Base-by-base conservation (phyloP, 129 eudicot genomes). In the Chrysanthemum makinoi region DNA sequence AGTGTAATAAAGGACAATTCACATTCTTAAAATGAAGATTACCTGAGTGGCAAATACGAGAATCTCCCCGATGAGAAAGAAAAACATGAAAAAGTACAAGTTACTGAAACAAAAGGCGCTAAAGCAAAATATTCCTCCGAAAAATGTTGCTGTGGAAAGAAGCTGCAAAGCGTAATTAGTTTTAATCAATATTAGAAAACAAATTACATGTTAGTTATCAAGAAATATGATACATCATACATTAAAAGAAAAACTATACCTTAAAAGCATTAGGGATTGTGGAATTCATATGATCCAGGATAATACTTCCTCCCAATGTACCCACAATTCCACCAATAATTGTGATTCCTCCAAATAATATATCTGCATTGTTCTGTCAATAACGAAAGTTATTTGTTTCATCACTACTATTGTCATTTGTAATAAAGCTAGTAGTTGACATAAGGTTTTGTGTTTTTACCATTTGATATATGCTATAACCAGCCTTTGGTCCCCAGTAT, bases 401-500 rank as follows among this genome's bases (percentile, higher is more conserved):
- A 56, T 73, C 10, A 62, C 9, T 39, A 39, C 10, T 39, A 16
- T 20, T 51, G 67, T 58, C 19, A 7, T 18, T 74, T 64, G 65
- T 35, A 65, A 74, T 54, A 52, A 7, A 5, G 47, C 12, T 6
- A 19, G 39, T n/a, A 39, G 55, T 64, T 35, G 22, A 52, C 44
- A 53, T 26, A 52, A 65, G 16, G 66, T 65, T 65, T 24, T 50
- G 52, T 46, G 43, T 65, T 50, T 72, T 78, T 80, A 94, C 98
- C 98, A 94, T 89, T 62, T 87, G 81, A 80, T 94, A 94, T 72
- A 94, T 94, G 69, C 80, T 82, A 79, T 82, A 83, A 63, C 98
- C 98, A 57, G 98, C 98, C 83, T 89, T 94, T 53, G 98, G 98
- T 18, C 97, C 98, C 98, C 98, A 94, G 69, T 94, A 94, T 62